A percentile compares a stretch with the other conserved stretches of the same genome.
Conservation (phyloP, 768 basidiomycete species). For the Phylloporus arenicola region DNA sequence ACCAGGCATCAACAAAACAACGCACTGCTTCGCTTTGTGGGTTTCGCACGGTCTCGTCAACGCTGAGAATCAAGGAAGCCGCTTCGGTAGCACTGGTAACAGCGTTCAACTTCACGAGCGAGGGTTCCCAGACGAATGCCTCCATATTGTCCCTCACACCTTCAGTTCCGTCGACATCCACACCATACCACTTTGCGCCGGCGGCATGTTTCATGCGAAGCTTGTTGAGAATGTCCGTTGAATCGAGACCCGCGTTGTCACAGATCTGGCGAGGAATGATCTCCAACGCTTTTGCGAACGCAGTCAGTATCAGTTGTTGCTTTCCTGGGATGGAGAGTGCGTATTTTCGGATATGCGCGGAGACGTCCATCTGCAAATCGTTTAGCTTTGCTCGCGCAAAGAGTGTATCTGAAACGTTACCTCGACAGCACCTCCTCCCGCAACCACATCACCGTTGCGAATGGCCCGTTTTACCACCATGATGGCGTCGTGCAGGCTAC, state of each 20-base stretch:
- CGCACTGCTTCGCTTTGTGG: constrained; percentile 90
- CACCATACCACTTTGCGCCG: constrained; percentile 87
- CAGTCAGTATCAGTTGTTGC: constrained; percentile 87
- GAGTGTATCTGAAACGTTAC: constrained; percentile 36
- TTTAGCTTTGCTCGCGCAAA: neutral
- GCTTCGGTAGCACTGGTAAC: constrained; percentile 95
- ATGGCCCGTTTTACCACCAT: constrained; percentile 99
- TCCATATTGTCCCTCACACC: constrained; percentile 96
- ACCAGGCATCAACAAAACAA: constrained; percentile 10
- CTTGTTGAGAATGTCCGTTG: constrained; percentile 95
- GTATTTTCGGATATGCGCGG: constrained; percentile 87
- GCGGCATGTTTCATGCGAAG: constrained; percentile 93
- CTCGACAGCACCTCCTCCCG: constrained; percentile 96
- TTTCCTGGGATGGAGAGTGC: constrained; percentile 94
- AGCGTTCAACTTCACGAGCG: constrained; percentile 91
- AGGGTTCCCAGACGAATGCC: constrained; percentile 98
- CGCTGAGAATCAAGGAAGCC: constrained; percentile 90
- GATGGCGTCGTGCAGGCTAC: constrained; percentile 96
- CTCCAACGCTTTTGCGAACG: constrained; percentile 95
- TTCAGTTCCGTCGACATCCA: constrained; percentile 85
- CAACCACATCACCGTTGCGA: constrained; percentile 92
- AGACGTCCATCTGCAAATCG: constrained; percentile 84
- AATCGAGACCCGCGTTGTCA: constrained; percentile 96
- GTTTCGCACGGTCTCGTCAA: constrained; percentile 96
- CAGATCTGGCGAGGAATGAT: constrained; percentile 98